These are phyloP conservation scores for Daldinia vernicosa DNA, from an alignment of 495 filamentous ascomycete genomes.

Conservation along the genomic window DNA sequence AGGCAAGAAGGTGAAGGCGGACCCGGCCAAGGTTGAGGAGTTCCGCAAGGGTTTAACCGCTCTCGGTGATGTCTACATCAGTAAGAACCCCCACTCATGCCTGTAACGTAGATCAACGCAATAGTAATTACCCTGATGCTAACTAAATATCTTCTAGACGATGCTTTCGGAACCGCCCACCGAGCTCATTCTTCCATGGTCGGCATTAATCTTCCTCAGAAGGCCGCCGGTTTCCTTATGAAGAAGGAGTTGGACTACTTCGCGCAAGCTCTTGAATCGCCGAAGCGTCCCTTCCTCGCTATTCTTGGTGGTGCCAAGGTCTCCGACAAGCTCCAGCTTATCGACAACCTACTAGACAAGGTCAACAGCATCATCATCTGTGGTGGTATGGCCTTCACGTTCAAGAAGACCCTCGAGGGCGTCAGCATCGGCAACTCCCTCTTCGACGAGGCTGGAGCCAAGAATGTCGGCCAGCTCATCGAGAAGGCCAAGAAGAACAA, in stretches of 20 bases:
- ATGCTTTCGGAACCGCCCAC: conserved; percentile 98
- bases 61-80: conserved; percentile 96
- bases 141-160: conserved; percentile 66
- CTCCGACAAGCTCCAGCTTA: conserved; percentile 98
- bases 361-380: conserved; percentile 96
- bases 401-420: conserved; percentile 96
- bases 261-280: conserved; percentile 92
- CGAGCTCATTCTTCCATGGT: conserved; percentile 99
- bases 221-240: conserved; percentile 96
- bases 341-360: conserved; percentile 98
- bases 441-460: conserved; percentile 93
- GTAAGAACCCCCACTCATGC: conserved; percentile 61
- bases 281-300: conserved; percentile 95
- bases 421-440: conserved; percentile 91
- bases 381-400: conserved; percentile 99
- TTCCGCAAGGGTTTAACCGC: conserved; percentile 96
- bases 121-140: background rate
- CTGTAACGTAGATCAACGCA: background rate
- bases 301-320: conserved; percentile 99
- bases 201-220: conserved; percentile 91
- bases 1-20: conserved; percentile 98
- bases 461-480: conserved; percentile 86
- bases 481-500: conserved; percentile 97
- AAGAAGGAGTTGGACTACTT: conserved; percentile 99
- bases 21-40: conserved; percentile 87